These are phyloP conservation scores for Fremontodendron californicum DNA, from an alignment of 345 rosid genomes.

Conservation along the genomic window DNA sequence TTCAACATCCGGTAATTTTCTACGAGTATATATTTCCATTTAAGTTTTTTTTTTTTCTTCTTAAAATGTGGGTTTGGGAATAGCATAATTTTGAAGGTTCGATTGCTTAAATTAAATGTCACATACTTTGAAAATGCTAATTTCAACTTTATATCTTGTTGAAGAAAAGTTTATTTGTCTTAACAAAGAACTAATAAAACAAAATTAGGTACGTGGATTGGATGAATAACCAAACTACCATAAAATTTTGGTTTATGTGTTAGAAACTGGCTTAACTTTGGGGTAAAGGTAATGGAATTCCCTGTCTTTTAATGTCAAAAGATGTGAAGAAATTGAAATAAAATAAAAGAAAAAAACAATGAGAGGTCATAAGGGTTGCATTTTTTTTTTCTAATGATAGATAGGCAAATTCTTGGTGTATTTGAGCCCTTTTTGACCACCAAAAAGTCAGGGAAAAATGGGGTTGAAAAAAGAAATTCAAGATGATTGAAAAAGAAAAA, in stretches of 20 bases:
- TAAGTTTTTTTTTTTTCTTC: not conserved
- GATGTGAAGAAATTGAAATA: slow-evolving; percentile 16
- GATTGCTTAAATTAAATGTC: not conserved
- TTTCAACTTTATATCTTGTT: not conserved
- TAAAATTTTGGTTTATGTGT: not conserved
- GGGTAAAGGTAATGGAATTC: slow-evolving; percentile 27
- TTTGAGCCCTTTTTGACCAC: not conserved
- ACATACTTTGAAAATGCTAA: not conserved
- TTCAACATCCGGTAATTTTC: not conserved
- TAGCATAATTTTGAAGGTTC: not conserved
- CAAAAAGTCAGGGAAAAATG: not conserved
- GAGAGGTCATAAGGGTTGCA: not conserved
- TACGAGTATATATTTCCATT: not conserved
- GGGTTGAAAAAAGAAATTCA: slow-evolving; percentile 7
- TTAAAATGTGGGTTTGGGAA: not conserved
- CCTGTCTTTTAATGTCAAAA: slow-evolving; percentile 19
- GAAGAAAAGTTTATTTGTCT: not conserved
- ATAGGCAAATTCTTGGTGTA: not conserved
- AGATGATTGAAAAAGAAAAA: not conserved
- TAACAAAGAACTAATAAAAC: not conserved
- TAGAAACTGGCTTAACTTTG: slow-evolving; percentile 18
- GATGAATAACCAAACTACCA: slow-evolving; percentile 30
- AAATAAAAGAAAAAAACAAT: not conserved
- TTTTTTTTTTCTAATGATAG: not conserved
- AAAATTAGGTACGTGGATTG: slow-evolving; percentile 32